Evolutionary conservation across 2,329 filamentous ascomycete species (phyloP).

Genomic region (Ascosphaera aggregata): DNA sequence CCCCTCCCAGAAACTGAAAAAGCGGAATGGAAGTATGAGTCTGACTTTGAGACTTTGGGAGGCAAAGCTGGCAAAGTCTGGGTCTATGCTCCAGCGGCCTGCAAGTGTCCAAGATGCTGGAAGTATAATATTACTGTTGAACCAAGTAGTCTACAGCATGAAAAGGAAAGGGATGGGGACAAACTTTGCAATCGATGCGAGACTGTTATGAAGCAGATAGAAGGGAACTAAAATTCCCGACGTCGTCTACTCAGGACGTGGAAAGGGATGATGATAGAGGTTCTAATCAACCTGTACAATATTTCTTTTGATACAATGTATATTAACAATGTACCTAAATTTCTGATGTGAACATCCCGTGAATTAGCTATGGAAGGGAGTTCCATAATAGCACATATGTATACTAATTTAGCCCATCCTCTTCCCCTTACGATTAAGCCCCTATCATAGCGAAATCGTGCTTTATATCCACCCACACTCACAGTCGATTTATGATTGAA

Average conservation of each 20-base stretch:
- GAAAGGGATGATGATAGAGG: too few relatives aligned
- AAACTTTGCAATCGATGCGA: constrained; percentile 52
- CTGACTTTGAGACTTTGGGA: constrained; percentile 16
- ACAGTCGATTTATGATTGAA: too few relatives aligned
- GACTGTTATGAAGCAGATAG: constrained; percentile 30
- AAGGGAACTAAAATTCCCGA: too few relatives aligned
- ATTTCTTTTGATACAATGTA: not conserved
- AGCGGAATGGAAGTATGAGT: constrained; percentile 20
- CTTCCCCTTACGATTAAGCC: too few relatives aligned
- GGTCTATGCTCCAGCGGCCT: constrained; percentile 24
- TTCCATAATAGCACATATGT: too few relatives aligned
- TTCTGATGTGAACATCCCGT: too few relatives aligned
- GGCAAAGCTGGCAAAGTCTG: constrained; percentile 14
- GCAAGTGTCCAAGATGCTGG: constrained; percentile 83
- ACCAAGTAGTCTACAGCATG: too few relatives aligned
- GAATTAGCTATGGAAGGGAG: too few relatives aligned
- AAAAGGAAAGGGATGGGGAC: constrained; percentile 27
- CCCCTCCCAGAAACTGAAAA: constrained; percentile 9
- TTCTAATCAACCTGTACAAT: constrained; percentile 1
- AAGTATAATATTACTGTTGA: constrained; percentile 51
- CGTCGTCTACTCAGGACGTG: too few relatives aligned
- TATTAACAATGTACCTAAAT: not conserved
- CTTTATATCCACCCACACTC: too few relatives aligned
- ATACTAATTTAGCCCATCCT: too few relatives aligned
- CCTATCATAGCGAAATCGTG: too few relatives aligned